Evolutionary conservation across 495 filamentous ascomycete genomes (phyloP).

Genomic region (Parachaetomium inaequale): DNA sequence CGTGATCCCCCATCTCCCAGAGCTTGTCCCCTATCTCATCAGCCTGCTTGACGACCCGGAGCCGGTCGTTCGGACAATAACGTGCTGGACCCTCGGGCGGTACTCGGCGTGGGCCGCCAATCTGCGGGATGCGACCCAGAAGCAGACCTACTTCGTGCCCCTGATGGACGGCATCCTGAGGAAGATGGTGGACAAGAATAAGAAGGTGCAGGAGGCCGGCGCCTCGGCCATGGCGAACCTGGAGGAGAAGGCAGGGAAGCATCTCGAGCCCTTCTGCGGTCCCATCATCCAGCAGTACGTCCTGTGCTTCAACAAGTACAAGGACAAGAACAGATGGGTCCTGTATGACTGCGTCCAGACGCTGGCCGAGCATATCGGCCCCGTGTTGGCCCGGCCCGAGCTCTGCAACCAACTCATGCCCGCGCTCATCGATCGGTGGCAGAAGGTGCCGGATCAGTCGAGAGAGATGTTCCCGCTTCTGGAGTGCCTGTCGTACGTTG

Average conservation of each 20-base stretch:
- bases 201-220: constrained; percentile 94
- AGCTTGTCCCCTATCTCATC: constrained; percentile 87
- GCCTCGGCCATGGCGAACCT: constrained; percentile 95
- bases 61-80: constrained; percentile 94
- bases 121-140: constrained; percentile 60
- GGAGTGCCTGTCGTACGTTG: constrained; percentile 92
- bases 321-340: constrained; percentile 98
- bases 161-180: constrained; percentile 96
- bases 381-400: constrained; percentile 69
- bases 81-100: constrained; percentile 93
- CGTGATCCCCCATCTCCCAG: constrained; percentile 85
- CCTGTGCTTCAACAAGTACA: constrained; percentile 87
- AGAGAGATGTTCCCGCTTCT: constrained; percentile 91
- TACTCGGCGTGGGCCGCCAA: constrained; percentile 93
- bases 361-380: constrained; percentile 85
- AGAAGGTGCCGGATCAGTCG: constrained; percentile 81
- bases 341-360: constrained; percentile 99
- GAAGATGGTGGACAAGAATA: constrained; percentile 95
- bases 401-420: constrained; percentile 89
- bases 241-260: constrained; percentile 84
- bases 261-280: constrained; percentile 76
- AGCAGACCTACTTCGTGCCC: constrained; percentile 79
- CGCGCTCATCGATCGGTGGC: constrained; percentile 85
- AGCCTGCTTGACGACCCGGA: constrained; percentile 79
- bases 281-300: constrained; percentile 93